Evolutionary conservation across 208 protist genomes (phyloP).

Genomic region (Acanthamoeba rhysodes): DNA sequence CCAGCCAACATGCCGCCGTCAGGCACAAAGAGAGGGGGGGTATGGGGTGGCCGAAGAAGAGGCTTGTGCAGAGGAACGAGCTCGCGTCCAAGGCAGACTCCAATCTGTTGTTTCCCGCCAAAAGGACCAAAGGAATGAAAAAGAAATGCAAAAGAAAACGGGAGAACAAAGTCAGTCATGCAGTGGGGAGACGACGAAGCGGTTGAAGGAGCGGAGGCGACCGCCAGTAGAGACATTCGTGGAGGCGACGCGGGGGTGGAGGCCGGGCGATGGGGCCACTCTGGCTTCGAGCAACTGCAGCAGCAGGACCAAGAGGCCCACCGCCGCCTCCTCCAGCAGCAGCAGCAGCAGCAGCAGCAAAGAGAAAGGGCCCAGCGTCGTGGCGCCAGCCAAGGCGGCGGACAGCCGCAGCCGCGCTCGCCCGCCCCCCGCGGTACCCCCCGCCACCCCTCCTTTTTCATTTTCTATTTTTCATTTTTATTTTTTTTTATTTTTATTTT

Average conservation of each 20-base stretch:
- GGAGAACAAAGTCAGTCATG: too few species aligned
- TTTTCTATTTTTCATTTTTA: too few species aligned
- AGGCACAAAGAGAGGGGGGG: background rate
- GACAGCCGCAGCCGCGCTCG: background rate
- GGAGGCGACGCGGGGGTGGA: background rate
- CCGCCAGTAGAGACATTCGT: background rate
- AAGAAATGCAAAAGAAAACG: too few species aligned
- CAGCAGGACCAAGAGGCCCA: background rate
- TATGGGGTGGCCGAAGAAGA: background rate
- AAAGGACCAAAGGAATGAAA: background rate
- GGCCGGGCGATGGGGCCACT: background rate
- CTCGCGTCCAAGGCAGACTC: background rate
- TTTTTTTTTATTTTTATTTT: too few species aligned
- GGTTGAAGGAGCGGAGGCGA: background rate
- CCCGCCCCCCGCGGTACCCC: too few species aligned
- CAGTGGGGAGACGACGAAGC: background rate
- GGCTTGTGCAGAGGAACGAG: background rate
- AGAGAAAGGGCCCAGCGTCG: background rate
- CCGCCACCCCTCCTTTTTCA: too few species aligned
- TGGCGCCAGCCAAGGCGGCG: background rate
- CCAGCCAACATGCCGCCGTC: background rate
- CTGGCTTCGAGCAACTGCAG: background rate
- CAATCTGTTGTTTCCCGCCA: background rate
- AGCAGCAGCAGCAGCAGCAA: background rate
- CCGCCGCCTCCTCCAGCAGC: background rate